Evolutionary conservation across 495 filamentous ascomycete species (phyloP).

Genomic region (Penicillium lividum): DNA sequence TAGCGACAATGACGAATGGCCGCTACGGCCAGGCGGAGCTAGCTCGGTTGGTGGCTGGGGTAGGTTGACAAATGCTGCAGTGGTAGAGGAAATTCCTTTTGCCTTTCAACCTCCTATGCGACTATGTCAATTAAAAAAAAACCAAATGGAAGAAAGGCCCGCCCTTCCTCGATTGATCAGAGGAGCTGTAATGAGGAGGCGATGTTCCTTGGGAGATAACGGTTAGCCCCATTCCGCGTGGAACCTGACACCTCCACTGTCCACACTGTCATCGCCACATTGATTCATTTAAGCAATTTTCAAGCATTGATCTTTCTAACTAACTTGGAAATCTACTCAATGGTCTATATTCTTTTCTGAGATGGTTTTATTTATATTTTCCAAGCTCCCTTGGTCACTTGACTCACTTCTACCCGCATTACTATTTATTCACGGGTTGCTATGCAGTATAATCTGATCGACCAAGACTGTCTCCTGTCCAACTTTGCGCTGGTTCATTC

Average conservation of each 20-base stretch:
- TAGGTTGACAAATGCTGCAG: conserved; percentile 12
- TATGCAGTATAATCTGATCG: too few species aligned
- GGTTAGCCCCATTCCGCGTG: conserved; percentile 4
- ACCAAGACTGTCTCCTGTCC: too few species aligned
- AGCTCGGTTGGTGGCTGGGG: conserved; percentile 29
- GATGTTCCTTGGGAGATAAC: conserved; percentile 1
- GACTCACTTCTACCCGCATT: too few species aligned
- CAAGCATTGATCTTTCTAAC: too few species aligned
- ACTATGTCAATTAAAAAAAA: not conserved
- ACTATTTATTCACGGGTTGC: too few species aligned
- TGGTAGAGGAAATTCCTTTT: not conserved
- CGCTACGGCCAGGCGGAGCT: conserved; percentile 37
- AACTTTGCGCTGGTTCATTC: too few species aligned
- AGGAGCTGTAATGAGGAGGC: conserved; percentile 1
- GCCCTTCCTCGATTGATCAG: conserved; percentile 4
- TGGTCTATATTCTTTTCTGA: too few species aligned
- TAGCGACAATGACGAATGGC: conserved; percentile 29
- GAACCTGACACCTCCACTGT: not conserved
- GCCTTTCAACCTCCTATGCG: not conserved
- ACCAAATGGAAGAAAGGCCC: conserved; percentile 7
- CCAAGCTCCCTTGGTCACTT: too few species aligned
- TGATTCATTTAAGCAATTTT: not conserved
- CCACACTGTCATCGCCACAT: not conserved
- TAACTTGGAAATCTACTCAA: too few species aligned
- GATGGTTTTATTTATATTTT: too few species aligned